phyloP scores from a whole-genome alignment of 352 stramenopile genomes.

The Phytophthora sp. region DNA sequence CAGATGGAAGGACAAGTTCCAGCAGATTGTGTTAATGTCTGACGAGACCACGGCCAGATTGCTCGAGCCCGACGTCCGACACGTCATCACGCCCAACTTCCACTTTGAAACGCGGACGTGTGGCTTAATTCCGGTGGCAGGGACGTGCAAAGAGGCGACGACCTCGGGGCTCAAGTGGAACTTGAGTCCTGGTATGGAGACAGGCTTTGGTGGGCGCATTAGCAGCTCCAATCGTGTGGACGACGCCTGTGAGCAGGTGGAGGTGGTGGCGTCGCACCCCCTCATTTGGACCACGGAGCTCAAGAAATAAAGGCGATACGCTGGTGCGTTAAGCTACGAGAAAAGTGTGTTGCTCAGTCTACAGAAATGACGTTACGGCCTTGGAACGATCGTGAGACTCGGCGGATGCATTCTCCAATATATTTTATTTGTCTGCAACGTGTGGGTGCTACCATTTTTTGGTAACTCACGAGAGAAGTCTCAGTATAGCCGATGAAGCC shows the following conservation, averaged over 20 bases:
- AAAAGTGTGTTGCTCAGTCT: neutral
- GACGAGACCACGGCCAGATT: constrained; percentile 91
- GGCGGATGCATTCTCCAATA: too few relatives aligned
- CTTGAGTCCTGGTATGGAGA: constrained; percentile 57
- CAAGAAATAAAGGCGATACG: constrained; percentile 44
- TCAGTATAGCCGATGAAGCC: too few relatives aligned
- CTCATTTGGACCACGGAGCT: constrained; percentile 92
- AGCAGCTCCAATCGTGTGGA: constrained; percentile 87
- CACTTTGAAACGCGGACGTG: constrained; percentile 93
- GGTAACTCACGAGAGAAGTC: too few relatives aligned
- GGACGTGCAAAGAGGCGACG: constrained; percentile 72
- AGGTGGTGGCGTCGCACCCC: constrained; percentile 73
- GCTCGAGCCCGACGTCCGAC: constrained; percentile 58
- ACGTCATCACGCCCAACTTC: constrained; percentile 86
- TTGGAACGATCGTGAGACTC: too few relatives aligned
- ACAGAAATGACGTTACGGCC: too few relatives aligned
- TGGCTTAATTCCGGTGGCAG: constrained; percentile 93
- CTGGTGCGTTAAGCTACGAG: neutral
- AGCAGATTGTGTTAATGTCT: constrained; percentile 87
- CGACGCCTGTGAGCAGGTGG: constrained; percentile 49
- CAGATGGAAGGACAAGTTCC: constrained; percentile 83
- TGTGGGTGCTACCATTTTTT: too few relatives aligned
- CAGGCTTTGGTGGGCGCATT: constrained; percentile 81
- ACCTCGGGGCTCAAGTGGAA: constrained; percentile 94
- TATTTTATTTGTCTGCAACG: too few relatives aligned